Conservation (phyloP, 257 asterid genomes). For the Scutellaria baicalensis region DNA sequence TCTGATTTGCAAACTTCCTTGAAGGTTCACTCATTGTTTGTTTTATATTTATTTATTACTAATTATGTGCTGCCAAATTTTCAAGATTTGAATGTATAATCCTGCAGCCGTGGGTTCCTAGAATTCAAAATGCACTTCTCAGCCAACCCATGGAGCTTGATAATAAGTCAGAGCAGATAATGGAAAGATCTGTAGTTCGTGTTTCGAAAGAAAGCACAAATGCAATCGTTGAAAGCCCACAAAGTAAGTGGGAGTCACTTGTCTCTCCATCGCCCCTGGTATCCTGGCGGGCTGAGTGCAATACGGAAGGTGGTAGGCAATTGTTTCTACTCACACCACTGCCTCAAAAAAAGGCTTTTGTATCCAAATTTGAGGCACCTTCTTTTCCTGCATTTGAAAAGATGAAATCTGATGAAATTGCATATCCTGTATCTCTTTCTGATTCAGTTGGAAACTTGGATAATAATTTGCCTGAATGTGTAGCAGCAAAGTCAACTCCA, state of each 20-base stretch:
- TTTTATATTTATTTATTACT: neutral
- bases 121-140: constrained; percentile 49
- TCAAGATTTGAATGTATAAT: neutral
- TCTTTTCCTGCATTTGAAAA: constrained; percentile 24
- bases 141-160: constrained; percentile 22
- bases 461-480: constrained; percentile 22
- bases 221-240: constrained; percentile 46
- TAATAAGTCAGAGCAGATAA: constrained; percentile 25
- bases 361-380: constrained; percentile 24
- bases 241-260: constrained; percentile 55
- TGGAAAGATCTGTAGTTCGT: constrained; percentile 15
- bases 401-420: constrained; percentile 14
- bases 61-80: neutral
- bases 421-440: constrained; percentile 15
- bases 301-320: constrained; percentile 59
- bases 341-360: constrained; percentile 41
- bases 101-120: constrained; percentile 85
- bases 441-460: constrained; percentile 13
- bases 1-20: constrained; percentile 67
- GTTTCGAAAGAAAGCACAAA: constrained; percentile 14
- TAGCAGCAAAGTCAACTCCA: constrained; percentile 23
- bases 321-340: constrained; percentile 88
- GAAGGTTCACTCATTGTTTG: constrained; percentile 44
- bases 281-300: constrained; percentile 79
- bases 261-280: constrained; percentile 95